phyloP scores from a whole-genome alignment of 192 early-diverging fungal genomes.

The Umbelopsis sp. region DNA sequence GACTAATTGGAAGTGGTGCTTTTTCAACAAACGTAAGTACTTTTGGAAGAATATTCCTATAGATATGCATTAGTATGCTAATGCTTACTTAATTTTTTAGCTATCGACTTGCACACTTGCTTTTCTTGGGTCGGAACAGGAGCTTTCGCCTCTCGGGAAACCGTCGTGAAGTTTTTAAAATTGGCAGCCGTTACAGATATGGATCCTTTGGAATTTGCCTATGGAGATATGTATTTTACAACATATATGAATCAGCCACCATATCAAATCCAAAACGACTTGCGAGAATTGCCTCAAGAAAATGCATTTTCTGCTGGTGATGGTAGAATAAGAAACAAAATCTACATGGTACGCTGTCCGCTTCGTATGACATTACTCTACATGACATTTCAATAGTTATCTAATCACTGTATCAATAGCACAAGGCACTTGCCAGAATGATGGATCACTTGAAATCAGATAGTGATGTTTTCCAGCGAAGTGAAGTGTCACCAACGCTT shows the following conservation, averaged over 20 bases:
- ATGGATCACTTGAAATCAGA: constrained; percentile 36
- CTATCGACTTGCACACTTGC: constrained; percentile 52
- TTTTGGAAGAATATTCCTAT: background rate
- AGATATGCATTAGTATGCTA: background rate
- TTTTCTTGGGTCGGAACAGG: constrained; percentile 53
- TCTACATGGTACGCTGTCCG: constrained; percentile 42
- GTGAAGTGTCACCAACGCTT: constrained; percentile 43
- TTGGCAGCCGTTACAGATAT: constrained; percentile 46
- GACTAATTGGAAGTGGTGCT: constrained; percentile 59
- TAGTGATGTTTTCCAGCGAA: constrained; percentile 32
- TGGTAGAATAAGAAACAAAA: constrained; percentile 50
- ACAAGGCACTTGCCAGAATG: constrained; percentile 43
- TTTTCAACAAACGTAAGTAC: constrained; percentile 53
- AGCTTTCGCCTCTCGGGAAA: constrained; percentile 49
- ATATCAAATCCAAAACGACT: constrained; percentile 51
- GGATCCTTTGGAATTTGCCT: constrained; percentile 48
- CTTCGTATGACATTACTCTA: too few relatives aligned
- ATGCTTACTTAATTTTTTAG: constrained; percentile 20
- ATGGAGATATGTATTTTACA: constrained; percentile 58
- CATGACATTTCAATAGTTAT: too few relatives aligned
- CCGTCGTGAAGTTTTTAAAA: constrained; percentile 50
- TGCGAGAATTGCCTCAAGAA: constrained; percentile 45
- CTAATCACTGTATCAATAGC: constrained; percentile 21
- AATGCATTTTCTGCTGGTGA: constrained; percentile 44
- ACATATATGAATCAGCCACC: constrained; percentile 57